Percentiles rank a stretch among this genome's conserved stretches.
phyloP scores from a whole-genome alignment of 192 early-diverging fungal genomes.

The Entrophospora sp. region DNA sequence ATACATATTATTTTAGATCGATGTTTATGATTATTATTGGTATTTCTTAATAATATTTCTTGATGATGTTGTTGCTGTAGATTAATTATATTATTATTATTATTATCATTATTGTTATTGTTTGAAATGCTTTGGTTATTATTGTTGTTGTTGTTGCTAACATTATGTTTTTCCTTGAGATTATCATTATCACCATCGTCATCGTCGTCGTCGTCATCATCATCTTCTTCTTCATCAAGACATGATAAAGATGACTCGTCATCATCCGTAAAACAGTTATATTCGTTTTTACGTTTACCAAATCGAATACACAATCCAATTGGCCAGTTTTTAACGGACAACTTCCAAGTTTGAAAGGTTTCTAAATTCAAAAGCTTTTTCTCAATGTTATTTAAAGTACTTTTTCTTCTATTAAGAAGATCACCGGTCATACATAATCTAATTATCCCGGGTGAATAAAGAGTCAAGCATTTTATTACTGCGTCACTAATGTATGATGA shows the following conservation, averaged over 20 bases:
- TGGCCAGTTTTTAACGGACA: not conserved
- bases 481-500: not conserved
- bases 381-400: not conserved
- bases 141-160: not conserved
- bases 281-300: not conserved
- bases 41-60: too few species aligned
- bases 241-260: too few species aligned
- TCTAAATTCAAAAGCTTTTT: not conserved
- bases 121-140: not conserved
- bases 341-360: not conserved
- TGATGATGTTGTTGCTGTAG: too few species aligned
- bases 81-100: not conserved
- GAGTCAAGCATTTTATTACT: not conserved
- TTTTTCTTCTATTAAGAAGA: not conserved
- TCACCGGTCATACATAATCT: not conserved
- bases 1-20: too few species aligned
- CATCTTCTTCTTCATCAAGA: not conserved
- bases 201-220: not conserved
- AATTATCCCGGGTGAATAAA: not conserved
- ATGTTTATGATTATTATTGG: too few species aligned
- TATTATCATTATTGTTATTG: not conserved
- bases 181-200: not conserved
- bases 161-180: not conserved
- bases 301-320: not conserved
- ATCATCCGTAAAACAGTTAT: not conserved